Evolutionary conservation across 2,329 filamentous ascomycete genomes (phyloP).

Genomic region (Curvularia hawaiiensis): DNA sequence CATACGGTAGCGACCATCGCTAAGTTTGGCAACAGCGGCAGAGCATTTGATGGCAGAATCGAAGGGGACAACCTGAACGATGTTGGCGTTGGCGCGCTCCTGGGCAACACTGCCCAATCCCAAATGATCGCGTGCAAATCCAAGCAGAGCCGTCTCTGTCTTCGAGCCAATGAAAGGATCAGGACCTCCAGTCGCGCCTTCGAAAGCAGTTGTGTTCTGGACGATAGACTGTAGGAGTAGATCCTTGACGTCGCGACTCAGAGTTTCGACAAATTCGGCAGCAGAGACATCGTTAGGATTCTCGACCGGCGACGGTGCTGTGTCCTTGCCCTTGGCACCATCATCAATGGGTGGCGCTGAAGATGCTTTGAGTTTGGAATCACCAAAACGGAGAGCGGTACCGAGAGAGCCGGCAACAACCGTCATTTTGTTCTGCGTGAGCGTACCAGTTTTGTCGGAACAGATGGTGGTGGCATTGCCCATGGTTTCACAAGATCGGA

Average conservation of each 20-base stretch:
- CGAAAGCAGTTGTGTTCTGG: slow-evolving; percentile 50
- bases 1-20: slow-evolving; percentile 62
- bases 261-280: slow-evolving; percentile 59
- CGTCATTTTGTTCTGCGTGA: slow-evolving; percentile 56
- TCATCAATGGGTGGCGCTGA: slow-evolving; percentile 29
- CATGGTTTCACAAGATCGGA: slow-evolving; percentile 73
- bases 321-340: slow-evolving; percentile 40
- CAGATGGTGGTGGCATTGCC: slow-evolving; percentile 76
- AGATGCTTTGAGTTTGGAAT: slow-evolving; percentile 44
- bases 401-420: slow-evolving; percentile 75
- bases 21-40: slow-evolving; percentile 65
- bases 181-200: slow-evolving; percentile 48
- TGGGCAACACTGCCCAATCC: slow-evolving; percentile 66
- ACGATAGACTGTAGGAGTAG: slow-evolving; percentile 63
- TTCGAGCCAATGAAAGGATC: slow-evolving; percentile 73
- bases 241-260: slow-evolving; percentile 59
- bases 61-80: slow-evolving; percentile 64
- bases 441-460: slow-evolving; percentile 62
- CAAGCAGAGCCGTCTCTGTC: slow-evolving; percentile 76
- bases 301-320: slow-evolving; percentile 43
- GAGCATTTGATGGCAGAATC: slow-evolving; percentile 73
- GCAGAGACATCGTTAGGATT: slow-evolving; percentile 56
- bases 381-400: slow-evolving; percentile 61
- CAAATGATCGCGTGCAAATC: slow-evolving; percentile 69
- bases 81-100: slow-evolving; percentile 65